A percentile compares a stretch with the other conserved stretches of the same genome.
Conservation (phyloP, 176 grass and related monocot species). For the Echinochloa phyllopogon region DNA sequence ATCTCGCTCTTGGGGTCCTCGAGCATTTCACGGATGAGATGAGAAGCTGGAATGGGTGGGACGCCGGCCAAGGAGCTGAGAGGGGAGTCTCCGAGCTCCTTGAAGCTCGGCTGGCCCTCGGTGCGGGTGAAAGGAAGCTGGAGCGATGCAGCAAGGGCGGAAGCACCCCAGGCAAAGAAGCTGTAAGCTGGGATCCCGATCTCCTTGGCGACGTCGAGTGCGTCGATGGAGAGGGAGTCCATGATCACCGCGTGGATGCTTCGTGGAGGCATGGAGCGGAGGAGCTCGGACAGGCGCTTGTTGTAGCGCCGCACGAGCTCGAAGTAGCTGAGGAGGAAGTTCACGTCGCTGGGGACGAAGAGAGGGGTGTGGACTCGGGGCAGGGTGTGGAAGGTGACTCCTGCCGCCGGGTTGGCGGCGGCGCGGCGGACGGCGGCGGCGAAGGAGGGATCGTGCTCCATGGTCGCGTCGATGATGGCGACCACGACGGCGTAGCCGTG, state of each 20-base stretch:
- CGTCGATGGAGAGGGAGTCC: constrained; percentile 29
- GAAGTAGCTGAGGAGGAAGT: neutral
- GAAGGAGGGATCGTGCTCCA: neutral
- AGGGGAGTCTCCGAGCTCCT: constrained; percentile 33
- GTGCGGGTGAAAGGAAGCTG: constrained; percentile 28
- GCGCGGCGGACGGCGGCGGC: constrained; percentile 33
- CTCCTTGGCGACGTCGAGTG: constrained; percentile 28
- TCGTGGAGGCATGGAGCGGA: constrained; percentile 35
- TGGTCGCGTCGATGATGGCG: constrained; percentile 37
- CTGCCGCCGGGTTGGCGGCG: constrained; percentile 31
- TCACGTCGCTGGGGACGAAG: neutral
- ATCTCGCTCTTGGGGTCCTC: constrained; percentile 7
- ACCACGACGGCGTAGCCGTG: constrained; percentile 36
- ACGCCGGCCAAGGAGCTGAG: constrained; percentile 19
- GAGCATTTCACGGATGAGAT: neutral
- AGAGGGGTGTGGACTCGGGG: neutral
- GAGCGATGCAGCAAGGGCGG: constrained; percentile 25
- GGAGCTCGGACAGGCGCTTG: constrained; percentile 14
- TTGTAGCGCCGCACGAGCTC: constrained; percentile 33
- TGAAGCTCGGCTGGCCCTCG: constrained; percentile 14
- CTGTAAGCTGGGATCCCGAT: neutral
- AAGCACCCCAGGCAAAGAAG: neutral
- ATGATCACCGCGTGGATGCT: constrained; percentile 46
- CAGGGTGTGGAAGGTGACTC: constrained; percentile 43
- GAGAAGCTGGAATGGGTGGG: constrained; percentile 16